Conservation (phyloP, 305 asterid genomes). For the Nicotiana rustica region DNA sequence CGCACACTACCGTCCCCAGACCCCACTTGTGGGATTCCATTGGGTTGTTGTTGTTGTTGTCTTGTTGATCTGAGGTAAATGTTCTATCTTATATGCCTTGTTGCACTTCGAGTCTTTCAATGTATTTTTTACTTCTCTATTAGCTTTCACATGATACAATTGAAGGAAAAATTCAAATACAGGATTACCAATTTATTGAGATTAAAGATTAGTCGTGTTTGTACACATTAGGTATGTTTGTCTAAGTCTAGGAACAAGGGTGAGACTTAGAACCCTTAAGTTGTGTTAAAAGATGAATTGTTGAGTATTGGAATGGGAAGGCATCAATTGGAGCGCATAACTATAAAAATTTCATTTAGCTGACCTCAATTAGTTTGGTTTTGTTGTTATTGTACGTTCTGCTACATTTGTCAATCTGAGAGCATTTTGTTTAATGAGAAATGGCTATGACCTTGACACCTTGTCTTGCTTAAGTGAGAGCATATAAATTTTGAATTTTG, state of each 20-base stretch:
- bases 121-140: not conserved
- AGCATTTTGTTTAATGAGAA: not conserved
- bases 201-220: not conserved
- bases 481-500: not conserved
- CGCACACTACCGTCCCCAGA: too few species aligned
- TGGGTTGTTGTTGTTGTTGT: not conserved
- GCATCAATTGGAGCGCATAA: not conserved
- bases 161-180: not conserved
- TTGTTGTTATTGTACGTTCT: slow-evolving; percentile 5
- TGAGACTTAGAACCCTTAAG: not conserved
- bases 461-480: not conserved
- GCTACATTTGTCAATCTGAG: not conserved
- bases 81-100: not conserved
- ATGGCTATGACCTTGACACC: not conserved
- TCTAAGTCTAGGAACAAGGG: not conserved
- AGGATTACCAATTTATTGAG: not conserved
- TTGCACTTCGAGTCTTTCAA: not conserved
- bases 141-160: not conserved
- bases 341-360: not conserved
- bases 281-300: slow-evolving; percentile 4
- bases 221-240: not conserved
- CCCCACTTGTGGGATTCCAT: too few species aligned
- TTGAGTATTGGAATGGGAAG: not conserved
- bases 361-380: not conserved
- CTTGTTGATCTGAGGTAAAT: slow-evolving; percentile 22